Evolutionary conservation across 2,329 filamentous ascomycete species (phyloP), one percentile per base, ranked within the genome.

Genomic region (Paraphoma chrysanthemicola): DNA sequence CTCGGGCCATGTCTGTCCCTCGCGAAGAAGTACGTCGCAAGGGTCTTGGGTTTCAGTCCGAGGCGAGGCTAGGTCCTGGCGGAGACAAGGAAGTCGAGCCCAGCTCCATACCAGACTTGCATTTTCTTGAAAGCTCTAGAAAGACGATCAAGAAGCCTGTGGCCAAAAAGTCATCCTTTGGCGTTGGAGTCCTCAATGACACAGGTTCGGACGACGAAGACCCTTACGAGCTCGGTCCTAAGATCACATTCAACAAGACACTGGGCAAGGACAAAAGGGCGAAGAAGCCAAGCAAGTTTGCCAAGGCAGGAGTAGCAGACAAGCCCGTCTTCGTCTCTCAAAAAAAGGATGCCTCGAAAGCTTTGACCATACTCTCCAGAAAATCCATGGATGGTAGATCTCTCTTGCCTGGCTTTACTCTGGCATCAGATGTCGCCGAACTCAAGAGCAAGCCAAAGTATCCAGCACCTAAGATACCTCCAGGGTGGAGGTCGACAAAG

Each of bases 151-250:
- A 79, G 73, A 82, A 80, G 49, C 65, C 67, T 56, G 56, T 73
- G 23, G 83, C 81, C 51, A 85, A 86, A 53, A 90, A 88, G 69
- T 86, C 90, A 2, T 92, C 90, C 0, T 92, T 98, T 62, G 94
- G 94, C 0, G 89, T 97, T 12, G 94, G 94, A 0, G 83, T 97
- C 1, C 78, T 98, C 44, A 97, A 98, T 68, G 94, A 97, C 64
- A 95, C 89, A 17, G 93, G 93, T 10, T 97, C 94, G 4, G 95
- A 98, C 64, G 93, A 97, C 44, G 95, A 98, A 68, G 93, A 97
- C 69, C 91, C 92, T 0, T 98, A 97, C 72, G 91, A 94, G 55
- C 89, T 98, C 51, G 94, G 94, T 0, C 95, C 95, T 0, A 90
- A 88, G 64, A 96, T 97, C 73, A 92, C 89, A 11, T 97, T 96